These are phyloP conservation scores for Yamadazyma atlantica DNA, from an alignment of 1,139 yeast species.

Conservation along the genomic window DNA sequence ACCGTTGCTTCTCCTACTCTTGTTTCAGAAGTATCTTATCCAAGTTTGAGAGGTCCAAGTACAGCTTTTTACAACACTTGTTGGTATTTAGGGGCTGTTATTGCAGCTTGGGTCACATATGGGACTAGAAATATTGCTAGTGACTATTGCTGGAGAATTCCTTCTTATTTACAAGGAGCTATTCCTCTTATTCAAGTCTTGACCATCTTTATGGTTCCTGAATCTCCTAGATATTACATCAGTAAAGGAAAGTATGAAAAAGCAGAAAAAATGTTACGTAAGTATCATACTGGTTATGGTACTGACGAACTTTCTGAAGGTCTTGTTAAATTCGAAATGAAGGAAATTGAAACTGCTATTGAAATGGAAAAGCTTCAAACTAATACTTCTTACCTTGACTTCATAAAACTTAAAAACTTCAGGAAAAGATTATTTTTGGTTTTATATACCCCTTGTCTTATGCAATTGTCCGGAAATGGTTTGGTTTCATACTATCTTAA, in stretches of 20 bases:
- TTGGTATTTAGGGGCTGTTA: conserved; percentile 63
- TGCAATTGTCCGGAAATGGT: conserved; percentile 55
- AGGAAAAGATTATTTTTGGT: conserved; percentile 45
- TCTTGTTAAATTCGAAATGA: conserved; percentile 12
- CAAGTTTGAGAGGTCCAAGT: conserved; percentile 59
- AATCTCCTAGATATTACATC: conserved; percentile 54
- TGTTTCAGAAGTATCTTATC: conserved; percentile 67
- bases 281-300: conserved; percentile 36
- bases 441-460: conserved; percentile 32
- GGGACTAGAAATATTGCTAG: conserved; percentile 52
- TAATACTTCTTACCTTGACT: conserved; percentile 50
- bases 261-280: conserved; percentile 18
- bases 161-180: conserved; percentile 38
- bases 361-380: conserved; percentile 25
- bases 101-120: conserved; percentile 58
- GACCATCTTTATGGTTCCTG: conserved; percentile 45
- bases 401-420: conserved; percentile 48
- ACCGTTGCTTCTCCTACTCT: conserved; percentile 72
- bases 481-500: conserved; percentile 51
- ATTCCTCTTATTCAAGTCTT: conserved; percentile 22
- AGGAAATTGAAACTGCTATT: conserved; percentile 16
- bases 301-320: conserved; percentile 27
- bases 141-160: conserved; percentile 40
- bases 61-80: conserved; percentile 68
- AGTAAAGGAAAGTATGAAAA: conserved; percentile 36